Evolutionary conservation across 2,329 filamentous ascomycete genomes (phyloP).

Genomic region (Akanthomyces muscarius): DNA sequence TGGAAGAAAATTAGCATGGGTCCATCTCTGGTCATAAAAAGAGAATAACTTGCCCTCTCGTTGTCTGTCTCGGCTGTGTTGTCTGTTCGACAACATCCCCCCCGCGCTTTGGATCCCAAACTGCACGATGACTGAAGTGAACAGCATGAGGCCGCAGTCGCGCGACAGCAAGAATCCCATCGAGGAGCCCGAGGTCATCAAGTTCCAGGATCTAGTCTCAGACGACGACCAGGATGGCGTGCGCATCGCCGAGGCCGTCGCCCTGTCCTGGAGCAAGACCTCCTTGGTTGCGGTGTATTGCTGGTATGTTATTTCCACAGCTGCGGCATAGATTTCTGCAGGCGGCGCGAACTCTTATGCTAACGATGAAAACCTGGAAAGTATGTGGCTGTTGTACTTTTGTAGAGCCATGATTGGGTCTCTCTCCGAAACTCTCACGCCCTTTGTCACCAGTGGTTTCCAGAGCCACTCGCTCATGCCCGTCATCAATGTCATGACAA

Average conservation of each 20-base stretch:
- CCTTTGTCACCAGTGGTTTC: constrained; percentile 11
- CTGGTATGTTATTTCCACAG: constrained; percentile 10
- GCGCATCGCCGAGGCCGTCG: constrained; percentile 24
- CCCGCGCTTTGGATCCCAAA: too few relatives aligned
- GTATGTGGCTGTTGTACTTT: constrained; percentile 19
- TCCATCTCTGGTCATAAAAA: not conserved
- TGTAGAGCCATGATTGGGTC: constrained; percentile 13
- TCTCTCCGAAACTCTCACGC: constrained; percentile 1
- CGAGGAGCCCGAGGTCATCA: constrained; percentile 9
- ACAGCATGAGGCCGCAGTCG: not conserved
- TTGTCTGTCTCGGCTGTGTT: not conserved
- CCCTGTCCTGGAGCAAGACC: constrained; percentile 22
- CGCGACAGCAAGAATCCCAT: constrained; percentile 1
- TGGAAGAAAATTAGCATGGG: not conserved
- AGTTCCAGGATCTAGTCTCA: not conserved
- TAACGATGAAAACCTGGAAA: not conserved
- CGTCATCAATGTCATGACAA: constrained; percentile 37
- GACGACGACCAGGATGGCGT: constrained; percentile 23
- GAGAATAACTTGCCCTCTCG: not conserved
- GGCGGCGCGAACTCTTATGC: not conserved
- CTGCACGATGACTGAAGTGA: constrained; percentile 1
- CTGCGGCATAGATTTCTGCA: not conserved
- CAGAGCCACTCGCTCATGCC: constrained; percentile 16
- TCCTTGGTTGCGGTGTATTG: constrained; percentile 22
- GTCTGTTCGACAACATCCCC: too few relatives aligned